Conservation (phyloP, 2,329 filamentous ascomycete species). For the Arthrobotrys musiformis region DNA sequence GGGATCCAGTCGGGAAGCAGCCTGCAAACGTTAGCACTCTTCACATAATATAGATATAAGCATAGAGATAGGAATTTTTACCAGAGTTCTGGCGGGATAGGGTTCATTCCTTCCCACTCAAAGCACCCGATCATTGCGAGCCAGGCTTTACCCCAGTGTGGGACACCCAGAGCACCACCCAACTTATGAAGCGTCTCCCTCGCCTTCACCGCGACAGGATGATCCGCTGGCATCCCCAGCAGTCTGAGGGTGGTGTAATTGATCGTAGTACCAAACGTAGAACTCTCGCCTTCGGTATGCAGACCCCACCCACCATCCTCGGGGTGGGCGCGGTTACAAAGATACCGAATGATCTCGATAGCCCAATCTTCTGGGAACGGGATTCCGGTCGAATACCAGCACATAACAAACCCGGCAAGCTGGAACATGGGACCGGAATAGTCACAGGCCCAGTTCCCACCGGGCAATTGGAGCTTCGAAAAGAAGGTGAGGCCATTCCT, state of each 20-base stretch:
- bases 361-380: conserved; percentile 82
- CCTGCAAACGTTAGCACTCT: conserved; percentile 61
- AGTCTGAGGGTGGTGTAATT: conserved; percentile 87
- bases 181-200: conserved; percentile 83
- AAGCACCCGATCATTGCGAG: conserved; percentile 83
- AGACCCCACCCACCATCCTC: conserved; percentile 97
- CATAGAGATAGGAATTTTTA: conserved; percentile 59
- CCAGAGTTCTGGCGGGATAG: conserved; percentile 93
- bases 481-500: conserved; percentile 88
- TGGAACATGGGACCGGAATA: conserved; percentile 98
- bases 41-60: background rate
- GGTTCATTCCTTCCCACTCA: conserved; percentile 93
- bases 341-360: conserved; percentile 90
- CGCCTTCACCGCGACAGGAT: conserved; percentile 85
- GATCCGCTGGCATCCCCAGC: conserved; percentile 83
- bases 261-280: conserved; percentile 87
- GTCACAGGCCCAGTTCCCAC: conserved; percentile 95
- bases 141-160: conserved; percentile 99
- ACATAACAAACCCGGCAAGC: conserved; percentile 82
- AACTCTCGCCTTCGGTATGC: conserved; percentile 92
- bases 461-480: conserved; percentile 84
- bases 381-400: conserved; percentile 89
- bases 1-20: conserved; percentile 90
- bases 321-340: conserved; percentile 84
- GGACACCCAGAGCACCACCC: conserved; percentile 82